phyloP scores from a whole-genome alignment of 805 yeast species.

The Osmozyma mogii region DNA sequence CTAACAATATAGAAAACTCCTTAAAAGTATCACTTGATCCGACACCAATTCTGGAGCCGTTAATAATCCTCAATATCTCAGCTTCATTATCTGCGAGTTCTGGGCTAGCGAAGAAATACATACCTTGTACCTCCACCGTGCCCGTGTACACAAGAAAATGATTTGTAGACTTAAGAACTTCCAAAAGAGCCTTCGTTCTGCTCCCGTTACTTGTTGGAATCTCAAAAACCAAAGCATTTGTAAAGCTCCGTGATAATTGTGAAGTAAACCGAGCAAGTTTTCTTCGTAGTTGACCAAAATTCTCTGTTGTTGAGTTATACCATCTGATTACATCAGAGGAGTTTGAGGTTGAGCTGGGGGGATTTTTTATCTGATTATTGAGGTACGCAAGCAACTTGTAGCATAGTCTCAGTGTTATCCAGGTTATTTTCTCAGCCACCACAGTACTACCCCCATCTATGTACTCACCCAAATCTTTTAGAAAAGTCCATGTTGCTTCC shows the following conservation, averaged over 20 bases:
- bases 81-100: conserved; percentile 36
- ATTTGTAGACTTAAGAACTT: conserved; percentile 50
- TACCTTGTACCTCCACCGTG: conserved; percentile 62
- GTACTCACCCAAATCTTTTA: conserved; percentile 68
- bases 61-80: conserved; percentile 31
- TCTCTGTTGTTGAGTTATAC: conserved; percentile 61
- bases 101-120: conserved; percentile 72
- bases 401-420: conserved; percentile 58
- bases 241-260: conserved; percentile 59
- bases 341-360: conserved; percentile 40
- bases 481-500: conserved; percentile 71
- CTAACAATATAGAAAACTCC: conserved; percentile 21
- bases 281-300: conserved; percentile 69
- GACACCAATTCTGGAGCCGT: conserved; percentile 32
- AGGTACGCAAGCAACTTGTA: conserved; percentile 64
- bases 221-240: conserved; percentile 61
- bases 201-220: conserved; percentile 36
- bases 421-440: conserved; percentile 69
- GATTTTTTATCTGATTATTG: conserved; percentile 55
- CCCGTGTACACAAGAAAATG: conserved; percentile 77
- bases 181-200: conserved; percentile 44
- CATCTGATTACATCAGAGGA: conserved; percentile 45
- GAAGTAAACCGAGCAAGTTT: conserved; percentile 73
- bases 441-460: conserved; percentile 76
- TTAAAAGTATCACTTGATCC: conserved; percentile 20